Conservation (phyloP, 352 stramenopile species). For the Pythium brassicae region DNA sequence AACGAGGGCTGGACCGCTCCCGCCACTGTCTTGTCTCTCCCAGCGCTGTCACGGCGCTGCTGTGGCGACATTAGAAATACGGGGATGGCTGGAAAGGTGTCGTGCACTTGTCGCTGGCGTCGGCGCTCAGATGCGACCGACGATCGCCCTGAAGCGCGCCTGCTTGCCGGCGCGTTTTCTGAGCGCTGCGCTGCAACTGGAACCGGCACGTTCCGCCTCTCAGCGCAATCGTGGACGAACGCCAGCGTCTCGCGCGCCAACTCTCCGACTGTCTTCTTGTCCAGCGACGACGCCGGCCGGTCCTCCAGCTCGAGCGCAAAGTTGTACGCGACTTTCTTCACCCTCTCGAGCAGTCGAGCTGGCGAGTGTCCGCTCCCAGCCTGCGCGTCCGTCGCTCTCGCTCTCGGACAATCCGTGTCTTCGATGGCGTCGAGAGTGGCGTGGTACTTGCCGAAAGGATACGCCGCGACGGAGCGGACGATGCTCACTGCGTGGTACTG, state of each 20-base stretch:
- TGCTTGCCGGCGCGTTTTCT: no score
- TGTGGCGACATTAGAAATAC: background rate
- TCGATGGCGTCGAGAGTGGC: conserved; percentile 19
- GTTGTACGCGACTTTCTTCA: conserved; percentile 59
- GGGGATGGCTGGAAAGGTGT: conserved; percentile 4
- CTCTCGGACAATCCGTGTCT: background rate
- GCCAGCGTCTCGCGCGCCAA: conserved; percentile 54
- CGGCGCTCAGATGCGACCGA: background rate
- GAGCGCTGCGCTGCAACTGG: background rate
- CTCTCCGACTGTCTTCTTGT: conserved; percentile 54
- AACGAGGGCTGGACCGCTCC: background rate
- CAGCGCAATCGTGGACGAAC: conserved; percentile 34
- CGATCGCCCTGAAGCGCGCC: background rate
- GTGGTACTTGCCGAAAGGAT: conserved; percentile 61
- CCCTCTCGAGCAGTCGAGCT: conserved; percentile 32
- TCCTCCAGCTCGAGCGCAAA: conserved; percentile 53
- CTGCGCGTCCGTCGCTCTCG: background rate
- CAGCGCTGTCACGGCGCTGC: background rate
- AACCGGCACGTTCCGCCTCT: background rate
- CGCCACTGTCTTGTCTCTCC: background rate
- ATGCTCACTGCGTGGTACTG: conserved; percentile 50
- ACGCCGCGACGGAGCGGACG: conserved; percentile 48
- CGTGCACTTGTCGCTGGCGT: background rate
- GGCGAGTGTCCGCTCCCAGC: background rate
- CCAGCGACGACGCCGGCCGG: conserved; percentile 19